phyloP scores from a whole-genome alignment of 257 asterid species.

The Solanum boliviense region DNA sequence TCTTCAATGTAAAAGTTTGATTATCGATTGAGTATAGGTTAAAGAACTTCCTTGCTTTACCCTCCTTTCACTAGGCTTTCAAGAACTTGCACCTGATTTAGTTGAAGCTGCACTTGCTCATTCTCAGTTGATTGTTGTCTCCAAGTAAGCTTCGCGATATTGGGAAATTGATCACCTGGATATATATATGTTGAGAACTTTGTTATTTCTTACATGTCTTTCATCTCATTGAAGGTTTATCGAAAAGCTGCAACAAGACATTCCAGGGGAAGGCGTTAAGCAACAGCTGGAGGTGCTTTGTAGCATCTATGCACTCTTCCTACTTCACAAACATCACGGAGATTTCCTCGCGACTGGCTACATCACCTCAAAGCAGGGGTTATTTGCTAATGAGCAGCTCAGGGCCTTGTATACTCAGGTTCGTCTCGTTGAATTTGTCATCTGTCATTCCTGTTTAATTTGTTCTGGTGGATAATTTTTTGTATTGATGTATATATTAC shows the following conservation, averaged over 20 bases:
- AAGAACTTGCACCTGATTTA: conserved; percentile 85
- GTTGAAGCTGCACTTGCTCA: conserved; percentile 94
- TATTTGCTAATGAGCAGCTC: conserved; percentile 78
- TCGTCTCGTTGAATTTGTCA: neutral
- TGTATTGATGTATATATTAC: neutral
- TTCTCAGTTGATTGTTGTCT: conserved; percentile 77
- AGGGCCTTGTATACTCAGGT: conserved; percentile 74
- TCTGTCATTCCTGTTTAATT: neutral
- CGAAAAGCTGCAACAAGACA: conserved; percentile 67
- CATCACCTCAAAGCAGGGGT: conserved; percentile 72
- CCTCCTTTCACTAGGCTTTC: conserved; percentile 50
- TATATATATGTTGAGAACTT: neutral
- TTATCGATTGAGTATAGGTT: neutral
- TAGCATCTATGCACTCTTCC: conserved; percentile 57
- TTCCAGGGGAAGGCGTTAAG: conserved; percentile 79
- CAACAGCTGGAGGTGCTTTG: conserved; percentile 67
- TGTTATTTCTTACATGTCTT: neutral
- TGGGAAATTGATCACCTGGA: neutral
- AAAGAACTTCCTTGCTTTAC: neutral
- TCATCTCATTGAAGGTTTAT: conserved; percentile 38
- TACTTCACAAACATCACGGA: conserved; percentile 86
- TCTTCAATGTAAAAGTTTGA: neutral
- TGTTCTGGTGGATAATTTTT: neutral
- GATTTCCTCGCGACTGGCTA: conserved; percentile 73
- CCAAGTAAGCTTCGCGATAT: conserved; percentile 54